These are phyloP conservation scores for Leptodermis oblonga DNA, from an alignment of 257 asterid genomes.

Conservation along the genomic window DNA sequence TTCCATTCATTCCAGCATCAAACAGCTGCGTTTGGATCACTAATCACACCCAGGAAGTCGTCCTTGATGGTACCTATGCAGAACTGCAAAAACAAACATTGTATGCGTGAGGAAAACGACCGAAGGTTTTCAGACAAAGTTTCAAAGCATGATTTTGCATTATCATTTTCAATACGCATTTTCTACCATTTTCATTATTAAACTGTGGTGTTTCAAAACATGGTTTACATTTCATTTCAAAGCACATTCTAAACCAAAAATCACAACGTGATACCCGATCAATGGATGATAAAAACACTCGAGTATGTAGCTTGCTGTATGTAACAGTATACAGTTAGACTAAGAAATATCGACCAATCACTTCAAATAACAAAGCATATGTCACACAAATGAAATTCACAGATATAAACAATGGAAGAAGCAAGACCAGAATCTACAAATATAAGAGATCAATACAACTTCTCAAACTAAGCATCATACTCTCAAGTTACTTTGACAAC, in stretches of 20 bases:
- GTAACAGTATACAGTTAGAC: not conserved
- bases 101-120: not conserved
- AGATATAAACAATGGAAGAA: not conserved
- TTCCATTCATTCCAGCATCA: constrained; percentile 28
- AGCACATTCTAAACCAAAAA: too few relatives aligned
- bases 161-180: too few relatives aligned
- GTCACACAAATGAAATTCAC: not conserved
- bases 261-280: too few relatives aligned
- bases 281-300: not conserved
- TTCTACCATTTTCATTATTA: too few relatives aligned
- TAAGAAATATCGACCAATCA: not conserved
- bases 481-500: not conserved
- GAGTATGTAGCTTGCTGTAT: not conserved
- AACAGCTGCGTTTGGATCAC: constrained; percentile 83
- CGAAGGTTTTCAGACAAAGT: too few relatives aligned
- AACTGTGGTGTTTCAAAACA: too few relatives aligned
- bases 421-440: not conserved
- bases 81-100: constrained; percentile 43
- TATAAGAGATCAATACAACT: not conserved
- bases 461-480: not conserved
- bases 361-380: not conserved
- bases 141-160: too few relatives aligned
- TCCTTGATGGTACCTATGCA: constrained; percentile 94
- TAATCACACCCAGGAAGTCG: constrained; percentile 90
- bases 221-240: too few relatives aligned